Base-by-base conservation (phyloP, 805 yeast species). In the Nakazawaea anatomiae region DNA sequence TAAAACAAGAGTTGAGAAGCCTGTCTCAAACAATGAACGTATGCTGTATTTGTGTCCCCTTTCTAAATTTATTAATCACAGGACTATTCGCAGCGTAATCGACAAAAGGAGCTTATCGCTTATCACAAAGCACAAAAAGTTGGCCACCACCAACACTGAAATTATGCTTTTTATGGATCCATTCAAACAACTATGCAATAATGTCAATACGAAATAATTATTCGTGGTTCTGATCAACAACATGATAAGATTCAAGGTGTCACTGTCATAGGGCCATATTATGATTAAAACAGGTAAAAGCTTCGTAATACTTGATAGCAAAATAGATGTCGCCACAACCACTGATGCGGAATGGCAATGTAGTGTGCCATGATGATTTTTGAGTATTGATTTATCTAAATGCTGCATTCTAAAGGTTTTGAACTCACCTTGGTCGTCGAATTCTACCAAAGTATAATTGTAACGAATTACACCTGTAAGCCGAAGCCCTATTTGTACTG, bases 241-340 rank as follows among this genome's bases (percentile, higher is more conserved):
- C 52, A 69, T 59, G 1, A 71, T 68, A 38, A 67, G 54, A 41
- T 64, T 61, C 39, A 68, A 84, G 3, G 85, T 73, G 1, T 85
- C 73, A n/a, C 87, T 79, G 61, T 94, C 97, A 61, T 94, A 94
- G 0, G 96, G 94, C 99, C 99, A 94, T 36, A 94, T 92, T 34
- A 94, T 72, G 91, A 92, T 92, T 35, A 94, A 73, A 18, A 94
- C 85, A 0, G 99, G 99, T 55, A 92, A 84, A 27, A 92, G 72
- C 61, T 87, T 89, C 39, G 92, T 84, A 0, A 88, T 81, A 42
- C 89, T 82, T 0, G 97, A 83, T 5, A 90, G 75, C 43, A 91
- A 62, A 1, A 90, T 74, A 0, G 96, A 85, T 8, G 83, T 75
- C 0, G 89, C 75, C 14, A 91, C 64, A 4, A 77, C 75, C n/a